Conservation (phyloP, 2,329 filamentous ascomycete genomes). For the Aspergillus calidoustus region DNA sequence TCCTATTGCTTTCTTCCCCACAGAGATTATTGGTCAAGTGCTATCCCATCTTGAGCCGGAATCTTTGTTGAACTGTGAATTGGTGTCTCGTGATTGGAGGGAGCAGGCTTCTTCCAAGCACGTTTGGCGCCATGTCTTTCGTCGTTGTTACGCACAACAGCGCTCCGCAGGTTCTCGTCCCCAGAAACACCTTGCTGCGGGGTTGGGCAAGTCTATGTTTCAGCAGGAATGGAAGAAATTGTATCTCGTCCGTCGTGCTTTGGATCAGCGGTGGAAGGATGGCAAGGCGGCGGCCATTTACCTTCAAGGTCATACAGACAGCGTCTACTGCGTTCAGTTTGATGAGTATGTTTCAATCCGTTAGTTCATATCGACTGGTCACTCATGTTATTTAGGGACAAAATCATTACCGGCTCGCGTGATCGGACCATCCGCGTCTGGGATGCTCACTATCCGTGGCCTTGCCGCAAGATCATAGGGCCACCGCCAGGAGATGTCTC, state of each 20-base stretch:
- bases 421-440: slow-evolving; percentile 95
- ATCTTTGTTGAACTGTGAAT: slow-evolving; percentile 59
- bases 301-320: slow-evolving; percentile 90
- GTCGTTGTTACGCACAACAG: slow-evolving; percentile 56
- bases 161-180: slow-evolving; percentile 41
- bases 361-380: background rate
- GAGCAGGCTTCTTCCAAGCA: slow-evolving; percentile 59
- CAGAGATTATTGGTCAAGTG: slow-evolving; percentile 63
- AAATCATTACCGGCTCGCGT: slow-evolving; percentile 94
- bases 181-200: slow-evolving; percentile 56
- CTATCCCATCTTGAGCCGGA: slow-evolving; percentile 63
- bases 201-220: slow-evolving; percentile 59
- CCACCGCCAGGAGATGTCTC: slow-evolving; percentile 62
- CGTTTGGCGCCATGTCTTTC: slow-evolving; percentile 68
- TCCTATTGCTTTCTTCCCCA: slow-evolving; percentile 59
- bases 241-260: slow-evolving; percentile 74
- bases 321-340: slow-evolving; percentile 97
- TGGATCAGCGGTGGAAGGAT: slow-evolving; percentile 79
- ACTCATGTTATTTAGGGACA: slow-evolving; percentile 65
- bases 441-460: slow-evolving; percentile 82
- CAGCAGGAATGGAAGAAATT: slow-evolving; percentile 84
- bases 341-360: slow-evolving; percentile 71
- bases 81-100: slow-evolving; percentile 63
- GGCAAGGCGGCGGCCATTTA: slow-evolving; percentile 82
- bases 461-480: slow-evolving; percentile 85